Base-by-base conservation (phyloP, 495 filamentous ascomycete species). In the Aspergillus olivimuriae region DNA sequence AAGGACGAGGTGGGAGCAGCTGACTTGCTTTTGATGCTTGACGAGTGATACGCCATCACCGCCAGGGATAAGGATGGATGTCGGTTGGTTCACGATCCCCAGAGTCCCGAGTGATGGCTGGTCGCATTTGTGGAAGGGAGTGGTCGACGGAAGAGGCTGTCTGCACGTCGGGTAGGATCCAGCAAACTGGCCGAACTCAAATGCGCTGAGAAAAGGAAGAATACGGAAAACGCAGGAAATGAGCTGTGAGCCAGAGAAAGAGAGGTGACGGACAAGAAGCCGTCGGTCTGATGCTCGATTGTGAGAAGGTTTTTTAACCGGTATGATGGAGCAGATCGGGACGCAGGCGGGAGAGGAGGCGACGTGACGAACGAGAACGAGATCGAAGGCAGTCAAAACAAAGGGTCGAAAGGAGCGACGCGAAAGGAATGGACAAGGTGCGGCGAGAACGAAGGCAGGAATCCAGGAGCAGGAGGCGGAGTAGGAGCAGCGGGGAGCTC, bases 1-100 rank as follows among this genome's bases (percentile, higher is more conserved):
- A 87, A 70, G 39, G 68, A 66, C 38, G 62, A 51, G 21, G 59
- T 53, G 11, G 62, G 51, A 17, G 55, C 61, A 43, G 53, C 56
- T 26, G 60, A 43, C 47, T 66, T 70, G 57, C 52, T 60, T 55
- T 68, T 70, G 36, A 55, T 48, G 35, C 52, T 63, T 41, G 58
- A 48, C 18, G 66, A 42, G 48, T 62, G 62, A 46, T 58, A 61
- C 18, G 69, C 60, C 69, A 72, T 72, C 34, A 44, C 28, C 39
- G 36, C 34, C 32, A 32, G 41, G 37, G 8, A 18, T 34, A 28
- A 17, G 41, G 24, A n/a, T n/a, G n/a, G n/a, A n/a, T n/a, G n/a
- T n/a, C n/a, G n/a, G 35, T 35, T 48, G 22, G 30, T 59, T 55
- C 48, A 57, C 41, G 42, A 56, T 64, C 58, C 54, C 52, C 53